A percentile compares a stretch with the other conserved stretches of the same genome.
These are phyloP conservation scores for Cudoniella acicularis DNA, from an alignment of 495 filamentous ascomycete genomes.

Conservation along the genomic window DNA sequence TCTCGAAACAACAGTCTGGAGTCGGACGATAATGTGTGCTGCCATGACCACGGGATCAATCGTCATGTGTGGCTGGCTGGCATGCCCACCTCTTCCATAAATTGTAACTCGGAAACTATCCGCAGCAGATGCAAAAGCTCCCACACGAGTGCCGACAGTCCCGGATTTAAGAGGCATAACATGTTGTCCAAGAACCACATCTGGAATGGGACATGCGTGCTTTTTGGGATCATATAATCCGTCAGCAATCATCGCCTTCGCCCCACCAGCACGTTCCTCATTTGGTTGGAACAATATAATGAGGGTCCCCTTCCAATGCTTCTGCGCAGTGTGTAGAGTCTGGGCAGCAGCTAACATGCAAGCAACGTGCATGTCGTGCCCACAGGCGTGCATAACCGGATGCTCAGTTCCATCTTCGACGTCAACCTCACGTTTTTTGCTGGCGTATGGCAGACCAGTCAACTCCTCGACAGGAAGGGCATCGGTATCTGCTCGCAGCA, in stretches of 20 bases:
- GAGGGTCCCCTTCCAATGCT: constrained; percentile 53
- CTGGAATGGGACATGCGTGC: constrained; percentile 44
- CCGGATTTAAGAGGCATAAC: constrained; percentile 39
- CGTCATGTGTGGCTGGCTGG: constrained; percentile 42
- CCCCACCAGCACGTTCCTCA: constrained; percentile 54
- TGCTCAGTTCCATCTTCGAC: constrained; percentile 38
- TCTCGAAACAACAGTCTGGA: constrained; percentile 54
- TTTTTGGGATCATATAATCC: constrained; percentile 49
- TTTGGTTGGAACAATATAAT: constrained; percentile 59
- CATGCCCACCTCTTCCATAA: constrained; percentile 52
- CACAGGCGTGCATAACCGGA: constrained; percentile 66
- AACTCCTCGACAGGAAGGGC: constrained; percentile 56
- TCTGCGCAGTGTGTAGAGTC: constrained; percentile 36
- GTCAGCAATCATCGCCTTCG: constrained; percentile 58
- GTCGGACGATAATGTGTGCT: constrained; percentile 38
- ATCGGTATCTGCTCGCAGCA: constrained; percentile 61
- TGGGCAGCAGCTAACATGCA: constrained; percentile 47
- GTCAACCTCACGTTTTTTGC: constrained; percentile 36
- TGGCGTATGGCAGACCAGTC: constrained; percentile 54
- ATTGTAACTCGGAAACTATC: constrained; percentile 42
- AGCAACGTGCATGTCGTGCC: constrained; percentile 61
- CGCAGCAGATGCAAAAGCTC: constrained; percentile 36
- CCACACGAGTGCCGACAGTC: constrained; percentile 37
- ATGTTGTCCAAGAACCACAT: constrained; percentile 56
- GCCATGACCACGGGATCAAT: constrained; percentile 57